Evolutionary conservation across 2,329 filamentous ascomycete genomes (phyloP).

Genomic region (Fusarium sp.): DNA sequence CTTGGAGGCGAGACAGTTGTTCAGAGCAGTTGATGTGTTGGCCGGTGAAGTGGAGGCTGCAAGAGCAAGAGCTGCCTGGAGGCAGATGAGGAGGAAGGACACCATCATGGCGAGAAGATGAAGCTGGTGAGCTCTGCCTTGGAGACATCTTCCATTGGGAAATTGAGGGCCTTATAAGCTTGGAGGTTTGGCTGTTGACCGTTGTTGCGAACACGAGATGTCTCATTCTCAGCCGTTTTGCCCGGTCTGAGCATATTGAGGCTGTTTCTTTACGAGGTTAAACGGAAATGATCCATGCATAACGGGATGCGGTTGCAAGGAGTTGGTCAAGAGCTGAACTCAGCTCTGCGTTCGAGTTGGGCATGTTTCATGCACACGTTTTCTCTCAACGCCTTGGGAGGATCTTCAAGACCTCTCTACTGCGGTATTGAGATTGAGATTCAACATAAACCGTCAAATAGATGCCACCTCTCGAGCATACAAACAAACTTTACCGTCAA

Average conservation of each 20-base stretch:
- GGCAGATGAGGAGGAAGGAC: constrained; percentile 7
- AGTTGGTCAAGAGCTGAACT: not conserved
- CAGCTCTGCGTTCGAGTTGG: not conserved
- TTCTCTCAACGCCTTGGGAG: rapidly evolving
- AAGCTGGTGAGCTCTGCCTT: not conserved
- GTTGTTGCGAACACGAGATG: not conserved
- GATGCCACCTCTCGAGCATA: not conserved
- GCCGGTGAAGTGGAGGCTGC: not conserved
- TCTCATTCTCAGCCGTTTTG: not conserved
- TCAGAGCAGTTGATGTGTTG: constrained; percentile 15
- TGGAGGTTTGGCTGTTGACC: not conserved
- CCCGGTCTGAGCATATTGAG: not conserved
- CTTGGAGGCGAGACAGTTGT: constrained; percentile 40
- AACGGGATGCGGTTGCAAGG: not conserved
- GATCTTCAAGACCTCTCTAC: rapidly evolving
- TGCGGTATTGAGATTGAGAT: not conserved
- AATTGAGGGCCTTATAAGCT: not conserved
- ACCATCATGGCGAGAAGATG: not conserved
- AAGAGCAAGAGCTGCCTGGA: not conserved
- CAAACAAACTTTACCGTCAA: too few species aligned
- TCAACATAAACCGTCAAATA: not conserved
- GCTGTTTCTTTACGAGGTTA: constrained; percentile 21
- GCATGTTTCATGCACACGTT: not conserved
- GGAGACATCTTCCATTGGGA: not conserved
- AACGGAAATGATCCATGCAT: constrained; percentile 9